phyloP scores from a whole-genome alignment of 352 stramenopile genomes.

The Globisporangium carolinianum region DNA sequence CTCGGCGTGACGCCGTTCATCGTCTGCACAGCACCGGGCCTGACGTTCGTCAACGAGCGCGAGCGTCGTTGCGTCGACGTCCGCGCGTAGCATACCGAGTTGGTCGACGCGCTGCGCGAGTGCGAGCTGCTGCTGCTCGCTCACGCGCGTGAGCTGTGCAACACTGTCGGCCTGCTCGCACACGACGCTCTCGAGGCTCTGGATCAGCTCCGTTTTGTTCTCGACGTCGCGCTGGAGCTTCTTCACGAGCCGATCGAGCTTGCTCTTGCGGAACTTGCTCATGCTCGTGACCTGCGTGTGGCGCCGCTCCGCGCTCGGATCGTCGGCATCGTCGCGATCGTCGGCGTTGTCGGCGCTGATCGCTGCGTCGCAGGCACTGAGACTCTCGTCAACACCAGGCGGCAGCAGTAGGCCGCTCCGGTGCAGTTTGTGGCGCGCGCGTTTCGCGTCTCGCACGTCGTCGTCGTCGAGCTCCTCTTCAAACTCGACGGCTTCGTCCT shows the following conservation, averaged over 20 bases:
- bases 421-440: slow-evolving; percentile 13
- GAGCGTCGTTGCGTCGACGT: slow-evolving; percentile 33
- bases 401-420: slow-evolving; percentile 11
- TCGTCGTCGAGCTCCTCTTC: slow-evolving; percentile 56
- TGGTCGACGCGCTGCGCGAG: slow-evolving; percentile 37
- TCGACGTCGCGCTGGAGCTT: slow-evolving; percentile 49
- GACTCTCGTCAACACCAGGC: slow-evolving; percentile 6
- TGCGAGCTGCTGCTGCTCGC: slow-evolving; percentile 32
- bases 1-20: slow-evolving; percentile 24
- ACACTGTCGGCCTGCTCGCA: slow-evolving; percentile 50
- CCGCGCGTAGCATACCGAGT: slow-evolving; percentile 38
- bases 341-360: background rate
- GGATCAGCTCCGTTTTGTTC: slow-evolving; percentile 36
- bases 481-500: slow-evolving; percentile 54
- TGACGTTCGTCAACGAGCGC: slow-evolving; percentile 16
- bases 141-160: slow-evolving; percentile 27
- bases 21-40: slow-evolving; percentile 16
- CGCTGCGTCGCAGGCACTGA: too few relatives aligned
- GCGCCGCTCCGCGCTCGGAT: background rate
- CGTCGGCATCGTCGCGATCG: slow-evolving; percentile 1
- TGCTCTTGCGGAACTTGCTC: slow-evolving; percentile 62
- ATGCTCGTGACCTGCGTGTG: slow-evolving; percentile 38
- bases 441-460: slow-evolving; percentile 29
- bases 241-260: slow-evolving; percentile 52
- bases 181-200: slow-evolving; percentile 43